These are phyloP conservation scores for Balakata baccata DNA, from an alignment of 345 rosid species.

Conservation along the genomic window DNA sequence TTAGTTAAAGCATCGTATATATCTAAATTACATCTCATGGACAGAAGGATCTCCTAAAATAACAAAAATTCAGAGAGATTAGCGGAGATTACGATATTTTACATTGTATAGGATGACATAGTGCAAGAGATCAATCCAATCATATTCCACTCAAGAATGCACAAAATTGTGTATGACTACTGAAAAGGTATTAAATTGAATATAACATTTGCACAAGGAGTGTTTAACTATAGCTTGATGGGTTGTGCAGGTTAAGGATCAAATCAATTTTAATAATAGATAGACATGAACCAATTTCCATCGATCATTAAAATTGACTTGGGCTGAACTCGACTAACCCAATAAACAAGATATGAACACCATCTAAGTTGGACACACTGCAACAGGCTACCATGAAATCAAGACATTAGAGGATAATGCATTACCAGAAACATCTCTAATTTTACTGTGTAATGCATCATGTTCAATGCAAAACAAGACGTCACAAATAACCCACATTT, in stretches of 20 bases:
- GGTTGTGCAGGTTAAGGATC: no score
- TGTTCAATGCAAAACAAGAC: not conserved
- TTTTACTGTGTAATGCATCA: not conserved
- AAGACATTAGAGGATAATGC: not conserved
- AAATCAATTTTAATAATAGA: no score
- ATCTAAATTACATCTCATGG: not conserved
- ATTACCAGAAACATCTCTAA: not conserved
- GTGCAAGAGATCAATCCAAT: not conserved
- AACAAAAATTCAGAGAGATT: not conserved
- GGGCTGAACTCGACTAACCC: no score
- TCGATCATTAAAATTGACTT: no score
- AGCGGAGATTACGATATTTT: not conserved
- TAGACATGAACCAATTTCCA: no score
- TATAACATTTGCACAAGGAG: not conserved
- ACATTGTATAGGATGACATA: not conserved
- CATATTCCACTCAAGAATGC: not conserved
- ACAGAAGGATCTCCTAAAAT: not conserved
- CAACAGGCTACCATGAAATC: not conserved
- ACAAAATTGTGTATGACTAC: not conserved
- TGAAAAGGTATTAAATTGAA: not conserved
- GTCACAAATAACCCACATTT: not conserved
- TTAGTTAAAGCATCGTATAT: not conserved
- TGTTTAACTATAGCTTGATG: no score
- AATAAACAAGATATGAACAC: no score
- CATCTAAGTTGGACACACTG: not conserved